Evolutionary conservation across 192 early-diverging fungal genomes (phyloP), one percentile per base, ranked within the genome.

Genomic region (Pilaira anomala): DNA sequence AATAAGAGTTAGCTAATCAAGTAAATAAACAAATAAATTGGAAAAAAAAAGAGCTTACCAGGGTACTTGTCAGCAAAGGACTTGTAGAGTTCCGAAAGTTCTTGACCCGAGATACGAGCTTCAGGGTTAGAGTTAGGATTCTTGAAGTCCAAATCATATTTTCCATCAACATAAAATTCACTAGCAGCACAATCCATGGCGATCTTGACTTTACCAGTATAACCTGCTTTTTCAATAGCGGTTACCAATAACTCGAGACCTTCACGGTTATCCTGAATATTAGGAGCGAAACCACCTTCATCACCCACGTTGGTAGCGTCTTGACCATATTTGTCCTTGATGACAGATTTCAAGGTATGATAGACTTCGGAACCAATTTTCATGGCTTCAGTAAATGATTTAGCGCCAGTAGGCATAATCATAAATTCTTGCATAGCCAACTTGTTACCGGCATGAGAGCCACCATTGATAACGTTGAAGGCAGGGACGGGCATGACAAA

Each of bases 341-440:
- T 97, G 63, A 96, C 94, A 25, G 67, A 68, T 86, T 98, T 97
- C 51, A 98, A 81, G 69, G 82, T 65, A 83, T 97, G 95, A 88
- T 97, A 98, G 68, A 96, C 93, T 80, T 98, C 96, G 36, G 90
- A 89, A 58, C 96, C 96, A 44, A 97, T 97, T 82, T 88, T 86
- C 93, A 98, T 94, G 69, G 96, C 96, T 80, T 98, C 94, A 39
- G 89, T 75, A 81, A 97, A 98, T 30, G 89, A 88, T 39, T 76
- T 55, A 36, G 96, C 96, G 68, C 96, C 96, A 52, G 92, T 94
- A 62, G 96, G 96, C 73, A 97, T 78, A 70, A 98, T 98, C 97
- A 98, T 98, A 84, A 97, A 98, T 82, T 98, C 97, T 80, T 98
- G 97, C 94, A 98, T 96, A 67, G 97, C 97, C 62, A 98, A 87